Evolutionary conservation across 176 grass and related monocot genomes (phyloP).

Genomic region (Coix lacrymajobi): DNA sequence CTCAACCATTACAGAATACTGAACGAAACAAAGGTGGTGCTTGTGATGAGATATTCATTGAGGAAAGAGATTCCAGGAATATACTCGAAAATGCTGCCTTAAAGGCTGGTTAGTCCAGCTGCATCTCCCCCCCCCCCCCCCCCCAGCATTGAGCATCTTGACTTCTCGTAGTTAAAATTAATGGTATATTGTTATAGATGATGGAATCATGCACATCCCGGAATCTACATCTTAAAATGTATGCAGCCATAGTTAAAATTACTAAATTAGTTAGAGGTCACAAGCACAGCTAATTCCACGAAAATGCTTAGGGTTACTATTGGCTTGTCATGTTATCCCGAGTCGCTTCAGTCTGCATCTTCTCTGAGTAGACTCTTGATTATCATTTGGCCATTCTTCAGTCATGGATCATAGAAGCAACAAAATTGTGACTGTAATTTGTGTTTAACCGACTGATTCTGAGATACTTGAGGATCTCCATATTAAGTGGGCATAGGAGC

Average conservation of each 20-base stretch:
- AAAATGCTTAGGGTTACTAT: neutral
- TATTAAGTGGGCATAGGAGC: neutral
- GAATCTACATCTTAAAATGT: neutral
- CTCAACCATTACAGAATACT: constrained; percentile 7
- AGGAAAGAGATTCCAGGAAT: constrained; percentile 6
- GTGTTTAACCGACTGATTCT: neutral
- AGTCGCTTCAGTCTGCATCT: neutral
- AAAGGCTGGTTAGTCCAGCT: constrained; percentile 42
- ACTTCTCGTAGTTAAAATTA: neutral
- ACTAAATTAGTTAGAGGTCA: neutral
- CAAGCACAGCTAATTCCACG: neutral
- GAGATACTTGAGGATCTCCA: neutral
- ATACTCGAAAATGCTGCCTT: constrained; percentile 11
- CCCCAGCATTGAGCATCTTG: neutral
- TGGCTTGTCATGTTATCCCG: neutral
- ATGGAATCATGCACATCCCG: neutral
- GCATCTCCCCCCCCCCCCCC: neutral
- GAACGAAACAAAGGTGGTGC: constrained; percentile 13
- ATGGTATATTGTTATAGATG: neutral
- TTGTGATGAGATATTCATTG: constrained; percentile 15
- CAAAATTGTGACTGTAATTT: neutral
- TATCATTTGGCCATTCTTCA: neutral
- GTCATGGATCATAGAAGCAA: neutral
- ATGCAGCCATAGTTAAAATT: neutral
- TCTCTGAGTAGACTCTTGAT: constrained; percentile 11